Percentiles rank a stretch among this genome's conserved stretches.
Evolutionary conservation across 331 rosid species (phyloP).

Genomic region (Acacia concinna): DNA sequence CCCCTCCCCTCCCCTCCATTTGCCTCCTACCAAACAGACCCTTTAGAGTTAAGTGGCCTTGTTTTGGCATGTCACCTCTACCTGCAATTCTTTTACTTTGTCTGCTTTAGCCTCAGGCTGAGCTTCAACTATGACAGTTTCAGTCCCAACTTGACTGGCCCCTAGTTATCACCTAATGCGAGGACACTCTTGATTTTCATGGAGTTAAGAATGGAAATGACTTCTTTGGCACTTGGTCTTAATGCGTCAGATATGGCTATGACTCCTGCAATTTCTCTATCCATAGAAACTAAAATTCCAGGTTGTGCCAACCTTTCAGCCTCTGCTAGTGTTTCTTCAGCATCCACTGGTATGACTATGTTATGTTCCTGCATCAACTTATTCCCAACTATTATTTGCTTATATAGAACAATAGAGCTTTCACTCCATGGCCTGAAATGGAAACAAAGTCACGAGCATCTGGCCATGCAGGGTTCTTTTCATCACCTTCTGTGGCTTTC

Average conservation of each 20-base stretch:
- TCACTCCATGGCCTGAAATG: conserved; percentile 78
- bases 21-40: too few relatives aligned
- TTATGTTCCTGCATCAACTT: conserved; percentile 57
- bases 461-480: conserved; percentile 55
- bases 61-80: conserved; percentile 54
- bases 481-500: too few relatives aligned
- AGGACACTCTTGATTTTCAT: conserved; percentile 64
- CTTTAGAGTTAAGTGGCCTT: background rate
- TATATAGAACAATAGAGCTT: conserved; percentile 58
- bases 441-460: conserved; percentile 61
- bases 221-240: conserved; percentile 66
- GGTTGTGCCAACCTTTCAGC: conserved; percentile 73
- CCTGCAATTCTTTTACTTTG: conserved; percentile 66
- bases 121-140: conserved; percentile 57
- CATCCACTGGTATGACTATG: conserved; percentile 49
- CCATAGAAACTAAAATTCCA: conserved; percentile 60
- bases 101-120: conserved; percentile 67
- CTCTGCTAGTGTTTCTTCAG: conserved; percentile 58
- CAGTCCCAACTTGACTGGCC: conserved; percentile 78
- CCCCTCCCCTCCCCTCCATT: too few relatives aligned
- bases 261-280: conserved; percentile 54
- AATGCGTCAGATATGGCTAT: conserved; percentile 70
- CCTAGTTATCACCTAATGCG: conserved; percentile 86
- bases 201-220: conserved; percentile 59
- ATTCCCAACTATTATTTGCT: conserved; percentile 71